A percentile compares a stretch with the other conserved stretches of the same genome.
Evolutionary conservation across 148 eudicot genomes (phyloP).

Genomic region (Chenopodium berlandieri): DNA sequence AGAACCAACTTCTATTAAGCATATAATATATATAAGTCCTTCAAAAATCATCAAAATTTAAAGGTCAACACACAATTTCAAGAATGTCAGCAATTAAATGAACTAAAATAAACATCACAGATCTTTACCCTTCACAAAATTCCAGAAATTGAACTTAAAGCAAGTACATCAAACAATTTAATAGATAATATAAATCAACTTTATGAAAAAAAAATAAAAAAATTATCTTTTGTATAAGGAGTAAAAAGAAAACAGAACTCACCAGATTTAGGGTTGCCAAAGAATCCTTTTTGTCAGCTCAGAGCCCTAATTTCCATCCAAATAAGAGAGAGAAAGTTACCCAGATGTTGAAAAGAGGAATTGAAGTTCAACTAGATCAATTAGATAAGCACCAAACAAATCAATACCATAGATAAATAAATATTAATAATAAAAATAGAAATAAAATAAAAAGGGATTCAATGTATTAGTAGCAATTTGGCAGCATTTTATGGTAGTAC

Average conservation of each 20-base stretch:
- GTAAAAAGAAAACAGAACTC: conserved; percentile 20
- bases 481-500: conserved; percentile 30
- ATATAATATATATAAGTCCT: conserved; percentile 3
- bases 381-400: conserved; percentile 25
- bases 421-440: background rate
- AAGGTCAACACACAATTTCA: conserved; percentile 30
- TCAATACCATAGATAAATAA: background rate
- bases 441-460: conserved; percentile 12
- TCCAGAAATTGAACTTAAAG: conserved; percentile 16
- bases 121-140: conserved; percentile 8
- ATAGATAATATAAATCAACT: conserved; percentile 6
- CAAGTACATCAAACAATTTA: background rate
- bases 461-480: conserved; percentile 27
- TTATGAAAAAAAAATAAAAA: conserved; percentile 1
- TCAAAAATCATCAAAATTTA: conserved; percentile 1
- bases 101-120: conserved; percentile 16
- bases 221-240: background rate
- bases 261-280: conserved; percentile 41
- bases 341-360: conserved; percentile 30
- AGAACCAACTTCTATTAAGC: conserved; percentile 6
- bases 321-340: conserved; percentile 24
- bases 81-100: background rate
- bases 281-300: conserved; percentile 22
- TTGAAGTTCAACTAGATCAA: conserved; percentile 18
- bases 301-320: conserved; percentile 33